Conservation (phyloP, 1,284 basidiomycete species). For the Rhizoctonia solani region DNA sequence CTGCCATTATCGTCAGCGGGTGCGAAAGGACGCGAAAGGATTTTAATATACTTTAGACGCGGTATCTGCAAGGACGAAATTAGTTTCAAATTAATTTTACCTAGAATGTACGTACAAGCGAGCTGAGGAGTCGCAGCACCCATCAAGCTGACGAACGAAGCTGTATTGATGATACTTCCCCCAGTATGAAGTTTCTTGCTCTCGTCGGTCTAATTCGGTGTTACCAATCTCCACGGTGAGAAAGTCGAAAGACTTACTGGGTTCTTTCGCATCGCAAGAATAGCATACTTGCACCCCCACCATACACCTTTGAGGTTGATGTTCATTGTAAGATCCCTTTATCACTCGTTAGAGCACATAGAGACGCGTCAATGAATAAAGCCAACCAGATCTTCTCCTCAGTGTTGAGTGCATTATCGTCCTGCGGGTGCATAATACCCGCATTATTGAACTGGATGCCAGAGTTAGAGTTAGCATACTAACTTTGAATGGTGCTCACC, state of each 20-base stretch:
- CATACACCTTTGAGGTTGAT: slow-evolving; percentile 98
- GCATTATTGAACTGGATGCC: slow-evolving; percentile 81
- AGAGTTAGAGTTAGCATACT: neutral
- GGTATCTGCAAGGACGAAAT: slow-evolving; percentile 59
- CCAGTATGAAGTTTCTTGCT: slow-evolving; percentile 79
- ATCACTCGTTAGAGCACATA: neutral
- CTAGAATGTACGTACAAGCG: slow-evolving; percentile 63
- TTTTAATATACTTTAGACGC: slow-evolving; percentile 77
- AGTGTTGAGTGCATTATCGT: slow-evolving; percentile 93
- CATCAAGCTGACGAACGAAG: slow-evolving; percentile 91
- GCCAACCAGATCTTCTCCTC: slow-evolving; percentile 89
- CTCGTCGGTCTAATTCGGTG: slow-evolving; percentile 61
- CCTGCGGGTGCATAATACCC: slow-evolving; percentile 93
- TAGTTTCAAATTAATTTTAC: neutral
- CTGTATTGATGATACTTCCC: slow-evolving; percentile 96
- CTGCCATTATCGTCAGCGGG: slow-evolving; percentile 47
- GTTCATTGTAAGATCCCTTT: slow-evolving; percentile 77
- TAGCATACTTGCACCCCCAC: slow-evolving; percentile 98
- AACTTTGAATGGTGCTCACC: slow-evolving; percentile 53
- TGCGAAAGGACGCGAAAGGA: slow-evolving; percentile 14
- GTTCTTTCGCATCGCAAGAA: slow-evolving; percentile 93
- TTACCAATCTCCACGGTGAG: neutral
- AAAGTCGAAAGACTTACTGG: slow-evolving; percentile 45
- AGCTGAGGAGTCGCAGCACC: slow-evolving; percentile 96
- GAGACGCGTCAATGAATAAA: slow-evolving; percentile 36